Conservation (phyloP, 1,284 basidiomycete genomes). For the Vanrija sp. region DNA sequence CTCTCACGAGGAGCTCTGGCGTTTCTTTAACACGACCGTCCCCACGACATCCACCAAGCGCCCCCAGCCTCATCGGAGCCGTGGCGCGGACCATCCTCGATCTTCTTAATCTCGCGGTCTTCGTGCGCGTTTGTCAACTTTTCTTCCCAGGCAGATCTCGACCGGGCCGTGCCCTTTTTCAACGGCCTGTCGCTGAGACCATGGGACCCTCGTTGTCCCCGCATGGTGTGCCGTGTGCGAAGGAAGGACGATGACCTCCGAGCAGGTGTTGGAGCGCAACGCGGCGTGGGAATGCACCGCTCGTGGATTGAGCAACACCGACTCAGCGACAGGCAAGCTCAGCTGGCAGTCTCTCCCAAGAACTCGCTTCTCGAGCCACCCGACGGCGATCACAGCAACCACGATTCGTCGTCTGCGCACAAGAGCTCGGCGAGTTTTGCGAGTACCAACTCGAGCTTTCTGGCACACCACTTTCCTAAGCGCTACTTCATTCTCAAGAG, state of each 20-base stretch:
- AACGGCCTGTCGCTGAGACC: conserved; percentile 52
- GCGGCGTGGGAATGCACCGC: conserved; percentile 78
- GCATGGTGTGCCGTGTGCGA: conserved; percentile 80
- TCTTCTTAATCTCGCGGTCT: conserved; percentile 88
- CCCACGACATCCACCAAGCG: conserved; percentile 15
- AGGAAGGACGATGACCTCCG: conserved; percentile 79
- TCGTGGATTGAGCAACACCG: conserved; percentile 63
- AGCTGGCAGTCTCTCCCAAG: conserved; percentile 22
- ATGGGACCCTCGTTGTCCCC: conserved; percentile 67
- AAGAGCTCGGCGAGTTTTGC: conserved; percentile 59
- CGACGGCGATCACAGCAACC: conserved; percentile 3
- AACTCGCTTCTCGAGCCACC: conserved; percentile 32
- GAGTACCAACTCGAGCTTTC: conserved; percentile 53
- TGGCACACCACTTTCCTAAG: conserved; percentile 70
- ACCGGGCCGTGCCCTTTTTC: conserved; percentile 67
- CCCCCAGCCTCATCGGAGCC: conserved; percentile 20
- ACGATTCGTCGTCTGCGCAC: conserved; percentile 17
- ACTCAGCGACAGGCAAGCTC: conserved; percentile 17
- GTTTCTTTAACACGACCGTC: conserved; percentile 64
- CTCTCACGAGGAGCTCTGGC: conserved; percentile 81
- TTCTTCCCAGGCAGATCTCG: conserved; percentile 61
- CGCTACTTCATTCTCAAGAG: conserved; percentile 93
- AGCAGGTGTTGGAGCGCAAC: conserved; percentile 85
- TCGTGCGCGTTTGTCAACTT: conserved; percentile 94
- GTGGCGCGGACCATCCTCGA: conserved; percentile 67